Conservation (phyloP, 805 yeast genomes). For the Candida alai region DNA sequence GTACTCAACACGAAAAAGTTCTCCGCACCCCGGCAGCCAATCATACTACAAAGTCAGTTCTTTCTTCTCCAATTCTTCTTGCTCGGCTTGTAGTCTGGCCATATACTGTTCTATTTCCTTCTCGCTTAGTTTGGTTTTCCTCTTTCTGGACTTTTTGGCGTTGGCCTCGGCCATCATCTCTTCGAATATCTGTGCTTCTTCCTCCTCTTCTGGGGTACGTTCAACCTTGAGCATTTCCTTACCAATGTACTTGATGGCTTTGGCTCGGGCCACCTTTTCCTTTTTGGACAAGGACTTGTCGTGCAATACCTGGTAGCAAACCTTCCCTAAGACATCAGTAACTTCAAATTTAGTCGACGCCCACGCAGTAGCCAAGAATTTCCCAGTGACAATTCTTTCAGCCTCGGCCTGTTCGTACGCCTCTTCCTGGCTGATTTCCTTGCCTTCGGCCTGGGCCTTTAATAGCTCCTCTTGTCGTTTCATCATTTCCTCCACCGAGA, state of each 20-base stretch:
- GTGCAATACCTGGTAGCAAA: slow-evolving; percentile 45
- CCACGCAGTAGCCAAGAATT: slow-evolving; percentile 93
- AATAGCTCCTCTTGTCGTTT: slow-evolving; percentile 57
- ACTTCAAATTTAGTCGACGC: slow-evolving; percentile 87
- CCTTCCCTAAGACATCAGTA: slow-evolving; percentile 76
- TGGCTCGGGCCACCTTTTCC: slow-evolving; percentile 71
- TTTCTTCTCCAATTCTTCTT: slow-evolving; percentile 10
- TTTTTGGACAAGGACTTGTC: slow-evolving; percentile 61
- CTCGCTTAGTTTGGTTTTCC: slow-evolving; percentile 11
- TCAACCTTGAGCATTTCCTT: slow-evolving; percentile 59
- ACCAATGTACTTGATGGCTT: slow-evolving; percentile 73
- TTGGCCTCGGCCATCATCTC: slow-evolving; percentile 85
- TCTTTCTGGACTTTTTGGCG: slow-evolving; percentile 43
- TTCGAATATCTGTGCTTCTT: slow-evolving; percentile 88
- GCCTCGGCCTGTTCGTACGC: slow-evolving; percentile 52
- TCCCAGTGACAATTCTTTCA: slow-evolving; percentile 81
- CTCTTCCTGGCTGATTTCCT: slow-evolving; percentile 34
- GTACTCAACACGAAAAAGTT: no score
- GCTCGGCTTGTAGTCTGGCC: slow-evolving; percentile 14
- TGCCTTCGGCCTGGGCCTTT: slow-evolving; percentile 23
- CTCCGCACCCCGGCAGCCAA: no score
- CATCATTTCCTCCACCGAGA: slow-evolving; percentile 62
- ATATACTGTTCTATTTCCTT: slow-evolving; percentile 21
- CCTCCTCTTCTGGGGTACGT: slow-evolving; percentile 85
- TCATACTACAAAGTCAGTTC: no score